A percentile compares a stretch with the other conserved stretches of the same genome.
Conservation (phyloP, 1,139 yeast species). For the Yamadazyma friedrichii region DNA sequence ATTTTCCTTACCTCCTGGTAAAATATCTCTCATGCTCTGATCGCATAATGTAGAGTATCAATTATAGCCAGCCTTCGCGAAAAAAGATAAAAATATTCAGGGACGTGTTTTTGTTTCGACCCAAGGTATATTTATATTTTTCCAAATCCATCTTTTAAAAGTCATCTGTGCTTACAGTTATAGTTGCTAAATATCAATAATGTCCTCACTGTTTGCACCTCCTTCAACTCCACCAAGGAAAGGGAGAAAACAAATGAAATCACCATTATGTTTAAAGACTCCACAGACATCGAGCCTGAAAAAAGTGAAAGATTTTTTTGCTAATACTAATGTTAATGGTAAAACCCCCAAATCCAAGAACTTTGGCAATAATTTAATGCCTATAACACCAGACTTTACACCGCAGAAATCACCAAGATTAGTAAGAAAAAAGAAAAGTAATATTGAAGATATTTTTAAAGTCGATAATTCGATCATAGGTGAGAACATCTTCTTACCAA, state of each 20-base stretch:
- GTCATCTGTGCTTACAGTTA: neutral
- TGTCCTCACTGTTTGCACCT: slow-evolving; percentile 9
- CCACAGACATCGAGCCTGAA: slow-evolving; percentile 15
- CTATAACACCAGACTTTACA: slow-evolving; percentile 36
- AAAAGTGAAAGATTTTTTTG: slow-evolving; percentile 9
- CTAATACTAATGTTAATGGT: slow-evolving; percentile 1
- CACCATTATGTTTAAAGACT: slow-evolving; percentile 12
- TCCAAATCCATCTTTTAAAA: neutral
- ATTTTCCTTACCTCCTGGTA: too few species aligned
- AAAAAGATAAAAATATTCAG: neutral
- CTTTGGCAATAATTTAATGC: slow-evolving; percentile 14
- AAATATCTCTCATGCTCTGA: too few species aligned
- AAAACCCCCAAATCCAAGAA: slow-evolving; percentile 7
- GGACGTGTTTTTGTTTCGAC: slow-evolving; percentile 6
- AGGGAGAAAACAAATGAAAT: slow-evolving; percentile 6
- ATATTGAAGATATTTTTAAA: slow-evolving; percentile 17
- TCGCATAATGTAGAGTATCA: too few species aligned
- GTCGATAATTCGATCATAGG: slow-evolving; percentile 2
- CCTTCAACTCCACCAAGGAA: slow-evolving; percentile 18
- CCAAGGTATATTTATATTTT: neutral
- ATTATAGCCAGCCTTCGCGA: slow-evolving; percentile 7
- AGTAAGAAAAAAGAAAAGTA: slow-evolving; percentile 14
- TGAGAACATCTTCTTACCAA: slow-evolving; percentile 27
- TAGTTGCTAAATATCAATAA: slow-evolving; percentile 5
- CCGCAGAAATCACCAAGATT: slow-evolving; percentile 32